A percentile compares a stretch with the other conserved stretches of the same genome.
Conservation (phyloP, 305 asterid species). For the Petunia hybrid region DNA sequence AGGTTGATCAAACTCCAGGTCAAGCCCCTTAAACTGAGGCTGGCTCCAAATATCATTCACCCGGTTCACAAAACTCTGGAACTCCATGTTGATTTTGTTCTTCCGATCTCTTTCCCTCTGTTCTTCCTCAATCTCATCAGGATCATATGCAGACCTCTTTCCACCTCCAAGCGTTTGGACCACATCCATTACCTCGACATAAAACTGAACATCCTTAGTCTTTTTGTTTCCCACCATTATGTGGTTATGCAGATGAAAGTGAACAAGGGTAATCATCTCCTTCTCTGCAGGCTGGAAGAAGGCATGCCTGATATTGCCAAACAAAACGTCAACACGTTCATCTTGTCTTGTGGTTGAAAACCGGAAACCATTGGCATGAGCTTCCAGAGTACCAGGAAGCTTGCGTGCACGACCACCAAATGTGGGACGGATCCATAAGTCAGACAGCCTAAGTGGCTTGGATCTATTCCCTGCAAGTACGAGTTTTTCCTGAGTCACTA, state of each 20-base stretch:
- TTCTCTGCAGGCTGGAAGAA: conserved; percentile 86
- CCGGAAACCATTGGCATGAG: conserved; percentile 73
- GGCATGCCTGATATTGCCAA: conserved; percentile 69
- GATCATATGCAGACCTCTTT: conserved; percentile 74
- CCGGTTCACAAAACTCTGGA: conserved; percentile 68
- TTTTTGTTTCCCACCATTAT: conserved; percentile 86
- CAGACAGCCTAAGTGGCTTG: conserved; percentile 68
- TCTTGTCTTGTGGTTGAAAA: conserved; percentile 71
- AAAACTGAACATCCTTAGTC: conserved; percentile 80
- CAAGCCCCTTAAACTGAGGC: conserved; percentile 57
- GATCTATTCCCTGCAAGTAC: conserved; percentile 62
- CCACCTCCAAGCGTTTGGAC: conserved; percentile 75
- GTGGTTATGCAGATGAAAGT: conserved; percentile 78
- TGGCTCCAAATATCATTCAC: conserved; percentile 84
- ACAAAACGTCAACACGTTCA: conserved; percentile 73
- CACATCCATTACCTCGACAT: conserved; percentile 79
- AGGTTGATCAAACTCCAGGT: conserved; percentile 84
- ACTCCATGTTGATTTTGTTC: conserved; percentile 76
- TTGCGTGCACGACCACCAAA: conserved; percentile 77
- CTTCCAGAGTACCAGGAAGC: conserved; percentile 68
- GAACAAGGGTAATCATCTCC: conserved; percentile 80
- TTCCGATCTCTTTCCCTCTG: conserved; percentile 80
- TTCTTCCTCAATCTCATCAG: conserved; percentile 91
- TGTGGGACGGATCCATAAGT: conserved; percentile 75
- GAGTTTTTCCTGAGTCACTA: conserved; percentile 74